Percentiles rank a stretch among this genome's conserved stretches.
These are phyloP conservation scores for Centrapalus pauciflorus DNA, from an alignment of 129 eudicot genomes.

Conservation along the genomic window DNA sequence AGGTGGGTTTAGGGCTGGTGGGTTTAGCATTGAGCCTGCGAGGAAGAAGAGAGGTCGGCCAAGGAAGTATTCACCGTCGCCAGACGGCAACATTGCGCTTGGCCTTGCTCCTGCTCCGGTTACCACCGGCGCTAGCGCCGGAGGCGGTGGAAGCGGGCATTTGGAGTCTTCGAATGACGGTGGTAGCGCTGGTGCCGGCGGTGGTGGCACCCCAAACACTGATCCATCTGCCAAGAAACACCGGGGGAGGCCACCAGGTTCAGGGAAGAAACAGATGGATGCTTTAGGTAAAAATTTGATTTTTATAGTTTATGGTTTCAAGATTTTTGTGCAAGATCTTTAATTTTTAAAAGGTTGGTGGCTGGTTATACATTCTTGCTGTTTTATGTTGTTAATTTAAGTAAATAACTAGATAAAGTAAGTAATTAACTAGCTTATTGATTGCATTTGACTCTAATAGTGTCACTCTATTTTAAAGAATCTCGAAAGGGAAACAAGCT, in stretches of 20 bases:
- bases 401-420: background rate
- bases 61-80: conserved; percentile 73
- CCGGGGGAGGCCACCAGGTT: conserved; percentile 89
- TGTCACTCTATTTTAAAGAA: background rate
- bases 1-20: conserved; percentile 40
- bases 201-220: conserved; percentile 27
- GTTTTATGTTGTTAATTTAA: background rate
- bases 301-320: background rate
- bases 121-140: conserved; percentile 14
- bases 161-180: conserved; percentile 32
- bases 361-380: background rate
- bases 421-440: background rate
- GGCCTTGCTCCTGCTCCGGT: conserved; percentile 61
- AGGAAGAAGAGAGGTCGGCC: conserved; percentile 87
- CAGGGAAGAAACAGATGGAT: conserved; percentile 79
- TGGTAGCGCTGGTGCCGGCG: conserved; percentile 28
- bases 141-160: conserved; percentile 27
- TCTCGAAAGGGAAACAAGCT: conserved; percentile 10
- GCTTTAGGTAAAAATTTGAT: conserved; percentile 57
- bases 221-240: conserved; percentile 43
- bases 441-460: background rate
- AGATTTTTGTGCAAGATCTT: conserved; percentile 6
- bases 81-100: conserved; percentile 68
- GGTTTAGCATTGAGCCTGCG: conserved; percentile 57
- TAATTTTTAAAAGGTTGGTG: background rate